Conservation (phyloP, 768 basidiomycete genomes). For the Tephrocybe sp. region DNA sequence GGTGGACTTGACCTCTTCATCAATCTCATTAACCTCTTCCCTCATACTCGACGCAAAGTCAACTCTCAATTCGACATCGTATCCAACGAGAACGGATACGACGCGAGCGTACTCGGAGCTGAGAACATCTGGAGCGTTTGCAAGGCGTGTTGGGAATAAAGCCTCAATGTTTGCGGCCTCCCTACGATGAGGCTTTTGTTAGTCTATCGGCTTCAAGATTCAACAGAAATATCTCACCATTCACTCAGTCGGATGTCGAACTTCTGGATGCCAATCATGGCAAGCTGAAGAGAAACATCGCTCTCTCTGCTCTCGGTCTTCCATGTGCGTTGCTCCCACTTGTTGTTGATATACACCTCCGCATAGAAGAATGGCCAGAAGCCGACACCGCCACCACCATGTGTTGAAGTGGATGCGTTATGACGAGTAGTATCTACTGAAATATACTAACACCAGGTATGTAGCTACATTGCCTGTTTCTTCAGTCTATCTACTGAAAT, state of each 20-base stretch:
- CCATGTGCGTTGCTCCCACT: neutral
- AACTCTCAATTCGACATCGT: conserved; percentile 6
- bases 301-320: conserved; percentile 2
- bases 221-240: conserved; percentile 4
- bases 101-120: conserved; percentile 2
- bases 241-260: conserved; percentile 1
- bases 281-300: neutral
- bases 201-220: neutral
- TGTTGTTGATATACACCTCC: neutral
- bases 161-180: conserved; percentile 4
- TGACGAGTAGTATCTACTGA: too few relatives aligned
- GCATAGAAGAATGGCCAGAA: conserved; percentile 8
- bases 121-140: conserved; percentile 7
- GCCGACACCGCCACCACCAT: conserved; percentile 3
- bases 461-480: too few relatives aligned
- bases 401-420: too few relatives aligned
- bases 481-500: too few relatives aligned
- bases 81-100: conserved; percentile 4
- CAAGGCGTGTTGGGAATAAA: conserved; percentile 3
- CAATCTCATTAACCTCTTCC: conserved; percentile 1
- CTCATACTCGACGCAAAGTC: neutral
- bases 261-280: conserved; percentile 9
- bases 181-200: neutral
- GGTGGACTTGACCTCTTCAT: conserved; percentile 3
- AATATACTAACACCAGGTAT: too few relatives aligned